phyloP scores from a whole-genome alignment of 371 early-diverging fungal species.

The Mucor sp. region DNA sequence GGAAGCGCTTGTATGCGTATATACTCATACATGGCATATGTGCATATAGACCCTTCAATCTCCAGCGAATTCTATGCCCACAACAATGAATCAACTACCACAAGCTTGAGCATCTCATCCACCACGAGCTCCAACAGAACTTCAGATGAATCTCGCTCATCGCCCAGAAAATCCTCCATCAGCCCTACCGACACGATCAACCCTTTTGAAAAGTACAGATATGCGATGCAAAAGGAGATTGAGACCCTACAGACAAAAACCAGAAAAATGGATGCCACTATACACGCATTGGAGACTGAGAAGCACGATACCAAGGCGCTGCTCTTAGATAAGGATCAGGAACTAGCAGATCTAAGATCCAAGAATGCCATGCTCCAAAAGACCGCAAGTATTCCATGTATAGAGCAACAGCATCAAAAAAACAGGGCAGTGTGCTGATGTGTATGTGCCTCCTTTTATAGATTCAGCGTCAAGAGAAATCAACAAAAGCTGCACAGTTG shows the following conservation, averaged over 20 bases:
- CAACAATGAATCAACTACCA: slow-evolving; percentile 12
- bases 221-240: slow-evolving; percentile 41
- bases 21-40: background rate
- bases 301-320: slow-evolving; percentile 24
- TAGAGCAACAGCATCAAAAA: background rate
- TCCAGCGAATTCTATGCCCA: background rate
- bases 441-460: slow-evolving; percentile 2
- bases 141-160: slow-evolving; percentile 23
- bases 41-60: background rate
- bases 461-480: slow-evolving; percentile 31
- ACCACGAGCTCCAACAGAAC: slow-evolving; percentile 28
- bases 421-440: background rate
- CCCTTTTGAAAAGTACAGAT: slow-evolving; percentile 33
- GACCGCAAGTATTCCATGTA: slow-evolving; percentile 15
- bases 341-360: slow-evolving; percentile 36
- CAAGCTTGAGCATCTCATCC: slow-evolving; percentile 26
- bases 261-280: slow-evolving; percentile 29
- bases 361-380: slow-evolving; percentile 38
- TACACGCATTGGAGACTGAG: slow-evolving; percentile 27
- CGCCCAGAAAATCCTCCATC: background rate
- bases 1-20: background rate
- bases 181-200: slow-evolving; percentile 16
- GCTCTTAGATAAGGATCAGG: slow-evolving; percentile 25
- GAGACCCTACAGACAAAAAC: slow-evolving; percentile 35
- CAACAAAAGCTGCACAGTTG: slow-evolving; percentile 28